Conservation (phyloP, 2,329 filamentous ascomycete genomes). For the Boeremia lycopersici region DNA sequence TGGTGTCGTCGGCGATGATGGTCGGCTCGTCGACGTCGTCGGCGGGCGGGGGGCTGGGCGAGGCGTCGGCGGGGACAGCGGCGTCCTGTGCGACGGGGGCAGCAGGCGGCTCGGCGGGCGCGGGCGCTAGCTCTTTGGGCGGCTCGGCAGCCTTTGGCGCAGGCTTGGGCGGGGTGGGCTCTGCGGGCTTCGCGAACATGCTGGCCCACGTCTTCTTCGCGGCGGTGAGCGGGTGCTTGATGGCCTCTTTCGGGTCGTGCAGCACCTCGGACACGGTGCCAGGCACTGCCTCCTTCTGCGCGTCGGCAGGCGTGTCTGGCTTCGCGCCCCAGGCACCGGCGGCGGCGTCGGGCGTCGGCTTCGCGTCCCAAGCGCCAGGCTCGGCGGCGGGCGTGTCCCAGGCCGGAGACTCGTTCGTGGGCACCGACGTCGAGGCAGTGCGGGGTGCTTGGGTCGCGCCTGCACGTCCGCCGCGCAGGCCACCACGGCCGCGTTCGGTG, state of each 20-base stretch:
- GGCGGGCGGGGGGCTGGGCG: slow-evolving; percentile 44
- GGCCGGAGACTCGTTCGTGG: slow-evolving; percentile 71
- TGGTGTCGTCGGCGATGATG: slow-evolving; percentile 32
- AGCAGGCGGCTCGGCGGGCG: slow-evolving; percentile 45
- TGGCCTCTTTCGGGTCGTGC: slow-evolving; percentile 12
- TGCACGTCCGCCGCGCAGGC: slow-evolving; percentile 65
- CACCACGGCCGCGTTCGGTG: slow-evolving; percentile 61
- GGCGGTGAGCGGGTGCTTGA: slow-evolving; percentile 21
- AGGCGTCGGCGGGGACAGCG: slow-evolving; percentile 49
- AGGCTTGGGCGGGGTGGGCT: slow-evolving; percentile 47
- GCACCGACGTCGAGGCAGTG: slow-evolving; percentile 62
- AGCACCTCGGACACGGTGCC: slow-evolving; percentile 21
- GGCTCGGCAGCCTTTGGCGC: slow-evolving; percentile 43
- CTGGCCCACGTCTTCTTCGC: slow-evolving; percentile 61
- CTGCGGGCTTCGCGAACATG: slow-evolving; percentile 59
- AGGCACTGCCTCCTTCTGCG: slow-evolving; percentile 22
- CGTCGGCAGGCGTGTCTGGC: slow-evolving; percentile 20
- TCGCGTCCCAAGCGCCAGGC: slow-evolving; percentile 17
- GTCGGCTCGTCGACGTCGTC: slow-evolving; percentile 45
- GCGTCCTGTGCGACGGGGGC: slow-evolving; percentile 48
- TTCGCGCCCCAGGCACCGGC: slow-evolving; percentile 16
- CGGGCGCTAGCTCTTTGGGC: slow-evolving; percentile 44
- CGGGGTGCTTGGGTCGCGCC: slow-evolving; percentile 65
- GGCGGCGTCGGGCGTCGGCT: slow-evolving; percentile 11
- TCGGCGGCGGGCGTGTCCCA: slow-evolving; percentile 59